Base-by-base conservation (phyloP, 257 asterid genomes). In the Buddleja alternifolia region DNA sequence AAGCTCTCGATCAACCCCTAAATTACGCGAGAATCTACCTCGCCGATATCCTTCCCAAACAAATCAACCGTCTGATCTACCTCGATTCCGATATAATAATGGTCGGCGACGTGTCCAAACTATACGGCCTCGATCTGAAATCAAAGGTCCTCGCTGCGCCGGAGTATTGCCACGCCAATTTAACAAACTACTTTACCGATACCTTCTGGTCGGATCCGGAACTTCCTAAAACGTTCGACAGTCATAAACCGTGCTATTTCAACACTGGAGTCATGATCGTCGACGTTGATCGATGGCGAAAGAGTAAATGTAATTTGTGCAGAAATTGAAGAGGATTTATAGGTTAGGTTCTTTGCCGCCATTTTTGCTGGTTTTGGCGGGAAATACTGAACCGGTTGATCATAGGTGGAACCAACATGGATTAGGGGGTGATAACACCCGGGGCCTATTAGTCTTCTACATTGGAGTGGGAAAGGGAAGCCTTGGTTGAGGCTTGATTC, bases 401-500 rank as follows among this genome's bases (percentile, higher is more conserved):
- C 84, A 80, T 16, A 54, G 82, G 71, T 67, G 82, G 83, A 82
- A 82, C 14, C 84, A 78, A 41, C 86, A 81, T 10, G 83, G 86
- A 24, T 61, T 81, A 34, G 86, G 83, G 0, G 86, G 86, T 46
- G 83, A 81, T 63, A 81, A 81, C 86, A 81, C 25, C 86, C 81
- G 15, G 86, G 83, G 0, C 79, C 83, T 0, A 72, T 81, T 29
- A 81, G 84, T 11, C 36, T 81, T 0, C 67, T 81, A n/a, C 86
- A 81, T 60, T 81, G 86, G 86, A 81, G 86, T 75, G 86, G 86
- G 20, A 81, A 81, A 3, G 86, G 83, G 10, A 81, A 81, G 59
- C 86, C 83, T 10, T 81, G 86, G 86, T 50, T 81, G 37, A 71
- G 86, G 65, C 56, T 81, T 63, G 86, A 81, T 60, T 71, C 81